Evolutionary conservation across 177 flowering plant species (phyloP).

Genomic region (Vitis hybrid): DNA sequence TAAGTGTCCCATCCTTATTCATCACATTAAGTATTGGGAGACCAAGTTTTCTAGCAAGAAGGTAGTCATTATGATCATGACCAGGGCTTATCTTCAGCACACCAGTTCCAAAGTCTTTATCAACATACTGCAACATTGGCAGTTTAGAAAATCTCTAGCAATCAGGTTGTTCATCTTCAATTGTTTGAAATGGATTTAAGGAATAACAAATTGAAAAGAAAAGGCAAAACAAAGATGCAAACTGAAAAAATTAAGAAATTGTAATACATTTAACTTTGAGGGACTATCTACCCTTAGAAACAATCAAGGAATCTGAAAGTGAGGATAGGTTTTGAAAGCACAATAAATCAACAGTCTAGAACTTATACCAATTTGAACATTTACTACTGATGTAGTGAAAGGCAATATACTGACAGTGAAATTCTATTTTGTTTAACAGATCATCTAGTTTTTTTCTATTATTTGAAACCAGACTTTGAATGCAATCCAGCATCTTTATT

Average conservation of each 20-base stretch:
- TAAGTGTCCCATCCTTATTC: constrained; percentile 97
- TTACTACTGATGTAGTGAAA: no score
- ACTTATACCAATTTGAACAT: no score
- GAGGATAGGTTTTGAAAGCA: background rate
- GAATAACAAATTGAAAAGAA: background rate
- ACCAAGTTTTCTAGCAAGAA: constrained; percentile 93
- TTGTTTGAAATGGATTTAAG: background rate
- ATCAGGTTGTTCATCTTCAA: background rate
- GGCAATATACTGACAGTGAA: no score
- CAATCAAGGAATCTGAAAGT: background rate
- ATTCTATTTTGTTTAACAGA: no score
- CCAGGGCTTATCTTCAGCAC: constrained; percentile 99
- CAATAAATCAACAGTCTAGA: no score
- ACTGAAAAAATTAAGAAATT: no score
- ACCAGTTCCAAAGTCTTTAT: constrained; percentile 97
- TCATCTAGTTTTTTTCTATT: no score
- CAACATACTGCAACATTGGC: constrained; percentile 66
- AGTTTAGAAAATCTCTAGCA: constrained; percentile 12
- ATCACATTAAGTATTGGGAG: constrained; percentile 96
- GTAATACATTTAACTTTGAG: no score
- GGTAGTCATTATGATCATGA: constrained; percentile 97
- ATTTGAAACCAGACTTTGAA: no score
- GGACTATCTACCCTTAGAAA: background rate
- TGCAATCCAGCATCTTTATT: no score
- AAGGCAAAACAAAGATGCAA: background rate